phyloP scores from a whole-genome alignment of 2,329 filamentous ascomycete species.

The Xylaria polymorpha region DNA sequence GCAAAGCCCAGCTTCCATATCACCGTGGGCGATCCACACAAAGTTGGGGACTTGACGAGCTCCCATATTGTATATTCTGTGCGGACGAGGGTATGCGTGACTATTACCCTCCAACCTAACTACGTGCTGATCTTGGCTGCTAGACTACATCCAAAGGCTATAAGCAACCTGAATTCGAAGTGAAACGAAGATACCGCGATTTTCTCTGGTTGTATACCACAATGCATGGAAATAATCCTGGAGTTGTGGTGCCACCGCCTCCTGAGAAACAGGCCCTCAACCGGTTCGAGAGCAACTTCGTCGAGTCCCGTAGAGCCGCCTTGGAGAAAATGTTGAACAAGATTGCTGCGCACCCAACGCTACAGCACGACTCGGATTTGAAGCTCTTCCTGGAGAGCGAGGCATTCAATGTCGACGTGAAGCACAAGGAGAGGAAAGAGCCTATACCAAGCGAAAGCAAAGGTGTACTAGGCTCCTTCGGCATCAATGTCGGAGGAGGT shows the following conservation, averaged over 20 bases:
- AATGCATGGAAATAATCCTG: conserved; percentile 92
- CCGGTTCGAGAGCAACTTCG: conserved; percentile 95
- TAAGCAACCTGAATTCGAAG: conserved; percentile 89
- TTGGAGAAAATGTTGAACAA: conserved; percentile 99
- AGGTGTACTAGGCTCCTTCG: conserved; percentile 88
- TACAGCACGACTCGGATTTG: conserved; percentile 92
- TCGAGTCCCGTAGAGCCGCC: conserved; percentile 89
- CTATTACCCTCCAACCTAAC: not conserved
- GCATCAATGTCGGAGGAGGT: conserved; percentile 78
- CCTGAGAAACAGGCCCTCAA: conserved; percentile 98
- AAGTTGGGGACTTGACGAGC: conserved; percentile 95
- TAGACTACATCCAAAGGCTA: conserved; percentile 97
- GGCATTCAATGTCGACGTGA: conserved; percentile 93
- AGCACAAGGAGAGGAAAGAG: conserved; percentile 95
- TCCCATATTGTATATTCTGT: conserved; percentile 99
- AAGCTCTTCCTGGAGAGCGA: conserved; percentile 98
- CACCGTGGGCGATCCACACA: conserved; percentile 93
- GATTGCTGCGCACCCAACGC: conserved; percentile 84
- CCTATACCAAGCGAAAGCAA: conserved; percentile 89
- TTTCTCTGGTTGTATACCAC: conserved; percentile 98
- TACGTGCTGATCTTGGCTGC: conserved; percentile 38
- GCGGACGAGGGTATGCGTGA: conserved; percentile 78
- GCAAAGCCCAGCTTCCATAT: conserved; percentile 93
- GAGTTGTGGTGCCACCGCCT: conserved; percentile 92
- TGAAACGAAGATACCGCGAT: conserved; percentile 93